Percentiles rank a stretch among this genome's conserved stretches.
Conservation (phyloP, 148 eudicot genomes). For the Cornus controversa region DNA sequence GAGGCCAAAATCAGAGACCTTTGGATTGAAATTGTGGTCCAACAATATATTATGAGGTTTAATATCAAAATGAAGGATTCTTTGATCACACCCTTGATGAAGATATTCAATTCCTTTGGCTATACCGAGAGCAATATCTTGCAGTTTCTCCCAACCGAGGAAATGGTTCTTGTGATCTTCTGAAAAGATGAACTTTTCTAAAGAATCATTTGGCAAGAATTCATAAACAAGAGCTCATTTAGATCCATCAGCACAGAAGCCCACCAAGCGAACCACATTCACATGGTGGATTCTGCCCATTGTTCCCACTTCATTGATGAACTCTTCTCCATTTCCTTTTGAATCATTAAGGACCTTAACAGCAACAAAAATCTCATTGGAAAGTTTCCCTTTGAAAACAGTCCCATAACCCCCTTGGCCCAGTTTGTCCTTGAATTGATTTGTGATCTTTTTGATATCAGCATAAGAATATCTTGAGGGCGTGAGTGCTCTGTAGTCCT, state of each 20-base stretch:
- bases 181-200: background rate
- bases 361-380: constrained; percentile 1
- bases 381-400: background rate
- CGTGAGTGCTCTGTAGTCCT: constrained; percentile 5
- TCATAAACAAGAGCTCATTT: background rate
- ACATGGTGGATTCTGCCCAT: constrained; percentile 10
- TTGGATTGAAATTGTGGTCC: too few relatives aligned
- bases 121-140: constrained; percentile 1
- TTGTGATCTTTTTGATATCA: constrained; percentile 1
- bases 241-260: constrained; percentile 7
- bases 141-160: constrained; percentile 7
- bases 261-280: constrained; percentile 9
- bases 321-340: background rate
- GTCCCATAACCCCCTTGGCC: constrained; percentile 7
- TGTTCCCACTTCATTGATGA: constrained; percentile 10
- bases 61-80: constrained; percentile 9
- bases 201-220: background rate
- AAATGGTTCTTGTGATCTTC: background rate
- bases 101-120: constrained; percentile 3
- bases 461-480: constrained; percentile 3
- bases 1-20: too few relatives aligned
- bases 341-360: constrained; percentile 10
- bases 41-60: too few relatives aligned
- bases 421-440: constrained; percentile 1
- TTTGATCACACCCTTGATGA: constrained; percentile 2